Base-by-base conservation (phyloP, 1,139 yeast species). In the Taphrina deformans region DNA sequence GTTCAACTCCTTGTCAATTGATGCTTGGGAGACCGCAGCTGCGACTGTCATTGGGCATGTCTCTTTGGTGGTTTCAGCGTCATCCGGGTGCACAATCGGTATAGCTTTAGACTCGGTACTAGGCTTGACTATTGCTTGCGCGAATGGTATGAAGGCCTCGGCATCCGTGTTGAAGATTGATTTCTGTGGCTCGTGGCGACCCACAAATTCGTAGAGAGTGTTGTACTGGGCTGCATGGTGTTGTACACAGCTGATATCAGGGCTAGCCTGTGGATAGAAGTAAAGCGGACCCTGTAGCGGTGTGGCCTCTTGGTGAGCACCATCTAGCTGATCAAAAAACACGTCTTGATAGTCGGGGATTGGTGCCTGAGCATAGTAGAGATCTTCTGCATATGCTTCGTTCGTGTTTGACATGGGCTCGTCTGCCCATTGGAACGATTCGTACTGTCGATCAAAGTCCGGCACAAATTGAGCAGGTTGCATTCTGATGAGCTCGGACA, bases 401-500 rank as follows among this genome's bases (percentile, higher is more conserved):
- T 9, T 26, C 23, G 53, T 9, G 21, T 24, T 9, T 6, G n/a
- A 4, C 41, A 51, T 31, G 12, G 55, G 55, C 21, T 53, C 58
- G 16, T 53, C 58, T 4, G 33, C 58, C 58, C 58, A 53, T 7
- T 24, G 45, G 46, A 35, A 53, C 3, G 58, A 27, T 38, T 53
- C 58, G 23, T 40, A 35, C 18, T 38, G 46, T 4, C 26, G 21
- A 35, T 40, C 33, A 21, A 53, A 53, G 38, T 53, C 48, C 12
- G 58, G 58, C 5, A 53, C 38, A 23, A 23, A 35, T 21, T 29
- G 45, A 7, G 31, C 26, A 14, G 48, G 29, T 21, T 53, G 58
- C 35, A n/a, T 35, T 40, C 27, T 53, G 58, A 53, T 53, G 16
- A 53, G 58, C 48, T 53, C 58, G 14, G 58, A 53, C 58, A 53